Evolutionary conservation across 2,329 filamentous ascomycete species (phyloP).

Genomic region (Talaromyces sp.): DNA sequence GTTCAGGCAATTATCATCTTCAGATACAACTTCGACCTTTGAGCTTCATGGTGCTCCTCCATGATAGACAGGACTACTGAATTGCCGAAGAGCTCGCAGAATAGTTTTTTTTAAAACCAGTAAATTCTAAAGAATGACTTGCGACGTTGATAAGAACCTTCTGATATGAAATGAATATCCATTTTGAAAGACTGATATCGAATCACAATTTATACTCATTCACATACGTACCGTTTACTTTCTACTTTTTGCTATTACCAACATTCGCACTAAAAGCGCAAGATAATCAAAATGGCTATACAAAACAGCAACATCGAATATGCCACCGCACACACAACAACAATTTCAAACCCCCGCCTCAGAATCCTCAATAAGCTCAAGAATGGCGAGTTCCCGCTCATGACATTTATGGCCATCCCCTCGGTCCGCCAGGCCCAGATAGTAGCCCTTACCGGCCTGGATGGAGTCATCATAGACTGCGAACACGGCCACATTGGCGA

Average conservation of each 20-base stretch:
- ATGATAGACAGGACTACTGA: neutral
- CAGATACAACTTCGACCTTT: neutral
- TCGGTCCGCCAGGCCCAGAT: slow-evolving; percentile 50
- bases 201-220: neutral
- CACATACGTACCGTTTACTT: neutral
- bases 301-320: neutral
- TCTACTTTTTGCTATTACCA: neutral
- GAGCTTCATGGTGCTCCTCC: neutral
- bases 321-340: neutral
- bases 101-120: neutral
- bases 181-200: neutral
- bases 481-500: slow-evolving; percentile 10
- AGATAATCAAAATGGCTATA: neutral
- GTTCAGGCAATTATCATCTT: neutral
- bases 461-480: slow-evolving; percentile 48
- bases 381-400: slow-evolving; percentile 39
- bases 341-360: slow-evolving; percentile 41
- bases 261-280: neutral
- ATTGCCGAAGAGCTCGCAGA: neutral
- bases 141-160: neutral
- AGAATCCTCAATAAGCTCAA: slow-evolving; percentile 45
- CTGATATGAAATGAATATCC: neutral
- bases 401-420: slow-evolving; percentile 51
- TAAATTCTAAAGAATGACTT: no score
- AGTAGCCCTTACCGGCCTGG: slow-evolving; percentile 61